These are phyloP conservation scores for Barnettozyma populi DNA, from an alignment of 805 yeast genomes.

Conservation along the genomic window DNA sequence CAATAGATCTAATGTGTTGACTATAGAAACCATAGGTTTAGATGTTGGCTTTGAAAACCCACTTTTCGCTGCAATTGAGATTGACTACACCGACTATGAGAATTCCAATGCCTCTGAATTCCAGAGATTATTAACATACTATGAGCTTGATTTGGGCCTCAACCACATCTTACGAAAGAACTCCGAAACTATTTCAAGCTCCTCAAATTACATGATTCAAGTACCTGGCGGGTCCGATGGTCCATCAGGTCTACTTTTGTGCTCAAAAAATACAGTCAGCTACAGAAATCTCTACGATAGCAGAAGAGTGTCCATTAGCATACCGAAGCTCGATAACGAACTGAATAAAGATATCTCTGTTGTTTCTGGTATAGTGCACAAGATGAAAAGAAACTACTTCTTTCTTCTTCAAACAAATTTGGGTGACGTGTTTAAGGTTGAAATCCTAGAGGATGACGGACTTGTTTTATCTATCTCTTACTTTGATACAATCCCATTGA, in stretches of 20 bases:
- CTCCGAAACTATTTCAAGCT: constrained; percentile 32
- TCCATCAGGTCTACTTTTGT: constrained; percentile 63
- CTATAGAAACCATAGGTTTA: constrained; percentile 50
- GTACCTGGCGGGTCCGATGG: constrained; percentile 73
- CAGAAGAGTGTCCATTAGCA: constrained; percentile 37
- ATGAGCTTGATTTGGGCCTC: constrained; percentile 82
- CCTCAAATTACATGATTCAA: constrained; percentile 51
- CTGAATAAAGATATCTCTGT: constrained; percentile 31
- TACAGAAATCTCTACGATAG: constrained; percentile 40
- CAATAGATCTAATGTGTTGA: constrained; percentile 41
- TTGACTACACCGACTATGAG: constrained; percentile 39
- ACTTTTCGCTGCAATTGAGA: constrained; percentile 73
- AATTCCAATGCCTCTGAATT: constrained; percentile 21
- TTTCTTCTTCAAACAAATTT: constrained; percentile 59
- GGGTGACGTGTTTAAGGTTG: constrained; percentile 76
- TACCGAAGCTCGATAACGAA: constrained; percentile 44
- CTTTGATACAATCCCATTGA: constrained; percentile 70
- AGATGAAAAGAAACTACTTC: constrained; percentile 56
- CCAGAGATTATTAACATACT: constrained; percentile 48
- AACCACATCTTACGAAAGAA: constrained; percentile 61
- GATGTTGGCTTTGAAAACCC: constrained; percentile 85
- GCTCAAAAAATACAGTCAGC: constrained; percentile 49
- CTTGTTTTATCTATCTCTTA: constrained; percentile 46
- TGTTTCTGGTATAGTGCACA: constrained; percentile 58
- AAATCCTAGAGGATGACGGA: constrained; percentile 34